phyloP scores from a whole-genome alignment of 306 rosid species.

The Heteromeles arbutifolia region DNA sequence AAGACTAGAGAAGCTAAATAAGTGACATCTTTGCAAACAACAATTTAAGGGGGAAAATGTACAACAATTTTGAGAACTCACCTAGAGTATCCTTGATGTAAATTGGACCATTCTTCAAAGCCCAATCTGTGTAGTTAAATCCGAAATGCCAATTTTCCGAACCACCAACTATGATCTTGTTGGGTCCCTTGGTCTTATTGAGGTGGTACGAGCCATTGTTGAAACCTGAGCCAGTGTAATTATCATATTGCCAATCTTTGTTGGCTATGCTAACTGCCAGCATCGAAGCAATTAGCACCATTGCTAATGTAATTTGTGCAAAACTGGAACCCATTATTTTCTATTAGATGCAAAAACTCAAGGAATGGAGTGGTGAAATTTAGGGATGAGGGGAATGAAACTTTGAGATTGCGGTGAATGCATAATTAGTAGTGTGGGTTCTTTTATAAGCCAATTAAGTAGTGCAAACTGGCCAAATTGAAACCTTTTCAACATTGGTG shows the following conservation, averaged over 20 bases:
- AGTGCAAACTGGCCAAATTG: constrained; percentile 34
- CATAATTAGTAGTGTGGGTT: neutral
- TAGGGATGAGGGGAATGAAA: neutral
- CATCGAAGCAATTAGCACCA: constrained; percentile 20
- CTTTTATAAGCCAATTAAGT: constrained; percentile 8
- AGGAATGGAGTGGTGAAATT: neutral
- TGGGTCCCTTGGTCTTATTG: constrained; percentile 12
- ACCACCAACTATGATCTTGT: constrained; percentile 46
- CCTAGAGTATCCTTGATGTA: constrained; percentile 58
- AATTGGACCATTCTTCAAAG: constrained; percentile 38
- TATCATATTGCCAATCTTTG: constrained; percentile 36
- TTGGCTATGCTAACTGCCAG: constrained; percentile 27
- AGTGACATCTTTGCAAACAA: no score
- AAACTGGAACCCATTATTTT: constrained; percentile 18
- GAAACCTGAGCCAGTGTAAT: constrained; percentile 12
- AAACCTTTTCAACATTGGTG: constrained; percentile 2
- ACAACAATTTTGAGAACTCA: neutral
- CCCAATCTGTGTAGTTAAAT: constrained; percentile 49
- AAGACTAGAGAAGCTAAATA: neutral
- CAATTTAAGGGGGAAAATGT: neutral
- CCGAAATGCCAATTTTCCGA: constrained; percentile 49
- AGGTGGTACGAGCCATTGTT: neutral
- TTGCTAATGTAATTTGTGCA: neutral
- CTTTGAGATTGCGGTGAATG: neutral
- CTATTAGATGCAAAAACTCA: neutral